These are phyloP conservation scores for Aspergillus tubingensis DNA, from an alignment of 2,329 filamentous ascomycete genomes.

Conservation along the genomic window DNA sequence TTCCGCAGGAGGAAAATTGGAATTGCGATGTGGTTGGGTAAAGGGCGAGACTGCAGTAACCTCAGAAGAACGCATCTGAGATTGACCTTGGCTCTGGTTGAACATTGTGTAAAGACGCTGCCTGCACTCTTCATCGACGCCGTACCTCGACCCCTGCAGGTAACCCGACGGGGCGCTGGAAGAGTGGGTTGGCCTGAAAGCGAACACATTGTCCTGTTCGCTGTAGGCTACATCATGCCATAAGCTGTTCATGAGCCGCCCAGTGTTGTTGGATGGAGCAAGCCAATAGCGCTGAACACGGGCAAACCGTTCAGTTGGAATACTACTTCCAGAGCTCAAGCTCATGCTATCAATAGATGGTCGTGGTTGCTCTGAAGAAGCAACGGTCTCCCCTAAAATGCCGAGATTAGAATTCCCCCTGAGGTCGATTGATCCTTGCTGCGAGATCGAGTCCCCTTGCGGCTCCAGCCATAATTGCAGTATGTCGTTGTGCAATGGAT, in stretches of 20 bases:
- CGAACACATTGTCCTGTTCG: constrained; percentile 45
- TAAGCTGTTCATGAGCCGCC: constrained; percentile 44
- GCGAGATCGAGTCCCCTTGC: constrained; percentile 31
- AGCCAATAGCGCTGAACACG: constrained; percentile 48
- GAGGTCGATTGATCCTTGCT: constrained; percentile 33
- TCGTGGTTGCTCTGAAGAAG: constrained; percentile 23
- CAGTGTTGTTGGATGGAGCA: constrained; percentile 38
- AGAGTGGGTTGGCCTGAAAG: constrained; percentile 25
- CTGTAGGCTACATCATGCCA: constrained; percentile 44
- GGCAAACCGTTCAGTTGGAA: constrained; percentile 46
- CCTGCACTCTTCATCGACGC: constrained; percentile 47
- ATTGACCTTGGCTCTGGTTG: constrained; percentile 26
- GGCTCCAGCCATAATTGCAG: constrained; percentile 41
- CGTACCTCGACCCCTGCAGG: constrained; percentile 37
- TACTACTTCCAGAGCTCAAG: constrained; percentile 26
- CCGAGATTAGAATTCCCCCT: constrained; percentile 28
- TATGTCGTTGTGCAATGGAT: constrained; percentile 34
- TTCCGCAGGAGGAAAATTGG: constrained; percentile 52
- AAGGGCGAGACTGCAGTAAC: constrained; percentile 20
- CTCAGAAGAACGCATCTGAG: constrained; percentile 21
- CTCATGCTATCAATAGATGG: constrained; percentile 26
- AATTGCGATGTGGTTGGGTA: constrained; percentile 25
- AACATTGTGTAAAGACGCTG: constrained; percentile 43
- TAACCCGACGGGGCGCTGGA: constrained; percentile 22
- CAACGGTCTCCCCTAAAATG: constrained; percentile 23